Percentiles rank a stretch among this genome's conserved stretches.
phyloP scores from a whole-genome alignment of 2,329 filamentous ascomycete genomes.

The Aurifilum marmelostoma region DNA sequence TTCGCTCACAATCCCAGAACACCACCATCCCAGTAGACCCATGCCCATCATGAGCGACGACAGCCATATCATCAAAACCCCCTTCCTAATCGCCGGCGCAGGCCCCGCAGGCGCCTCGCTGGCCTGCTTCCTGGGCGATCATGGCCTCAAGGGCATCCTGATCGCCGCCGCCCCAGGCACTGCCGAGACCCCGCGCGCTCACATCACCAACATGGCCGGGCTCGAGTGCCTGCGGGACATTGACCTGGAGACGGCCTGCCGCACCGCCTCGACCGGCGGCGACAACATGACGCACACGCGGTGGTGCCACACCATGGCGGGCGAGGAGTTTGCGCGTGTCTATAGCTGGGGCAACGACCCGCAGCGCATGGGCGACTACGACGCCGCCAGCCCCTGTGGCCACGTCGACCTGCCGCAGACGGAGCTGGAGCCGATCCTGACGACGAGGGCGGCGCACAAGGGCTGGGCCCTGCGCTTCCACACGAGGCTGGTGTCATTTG shows the following conservation, averaged over 20 bases:
- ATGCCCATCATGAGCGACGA: constrained; percentile 11
- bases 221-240: constrained; percentile 59
- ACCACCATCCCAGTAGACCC: not conserved
- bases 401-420: constrained; percentile 53
- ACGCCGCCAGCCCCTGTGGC: constrained; percentile 47
- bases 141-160: constrained; percentile 56
- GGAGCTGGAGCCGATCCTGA: constrained; percentile 51
- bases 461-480: constrained; percentile 49
- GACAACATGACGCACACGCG: constrained; percentile 52
- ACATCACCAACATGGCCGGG: constrained; percentile 63
- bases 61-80: constrained; percentile 22
- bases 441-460: constrained; percentile 42
- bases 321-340: constrained; percentile 53
- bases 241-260: constrained; percentile 48
- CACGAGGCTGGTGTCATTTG: constrained; percentile 43
- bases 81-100: constrained; percentile 34
- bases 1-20: not conserved
- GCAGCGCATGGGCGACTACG: constrained; percentile 48
- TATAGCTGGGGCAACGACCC: constrained; percentile 57
- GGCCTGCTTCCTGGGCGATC: constrained; percentile 51
- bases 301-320: constrained; percentile 57
- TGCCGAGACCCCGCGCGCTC: constrained; percentile 60
- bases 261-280: constrained; percentile 42
- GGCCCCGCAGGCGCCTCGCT: constrained; percentile 59
- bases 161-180: constrained; percentile 53